Evolutionary conservation across 1,284 basidiomycete species (phyloP).

Genomic region (Cryptococcus jaspeensis): DNA sequence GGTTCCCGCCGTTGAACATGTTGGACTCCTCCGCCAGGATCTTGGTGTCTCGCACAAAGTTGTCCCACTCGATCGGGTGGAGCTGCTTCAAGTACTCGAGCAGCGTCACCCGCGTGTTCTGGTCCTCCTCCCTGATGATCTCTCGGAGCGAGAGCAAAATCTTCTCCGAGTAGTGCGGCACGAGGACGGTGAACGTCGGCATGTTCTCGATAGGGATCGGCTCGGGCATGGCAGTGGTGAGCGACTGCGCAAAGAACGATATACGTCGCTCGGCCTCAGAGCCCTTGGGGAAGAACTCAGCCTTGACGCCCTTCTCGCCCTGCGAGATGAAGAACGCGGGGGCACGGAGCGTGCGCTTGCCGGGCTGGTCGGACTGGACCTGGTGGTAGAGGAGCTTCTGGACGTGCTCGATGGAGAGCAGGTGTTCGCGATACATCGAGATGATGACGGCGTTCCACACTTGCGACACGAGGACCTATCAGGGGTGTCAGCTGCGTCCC

Average conservation of each 20-base stretch:
- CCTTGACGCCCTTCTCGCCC: constrained; percentile 74
- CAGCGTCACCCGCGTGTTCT: constrained; percentile 89
- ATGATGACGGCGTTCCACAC: constrained; percentile 99
- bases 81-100: constrained; percentile 97
- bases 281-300: constrained; percentile 88
- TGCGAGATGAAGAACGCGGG: constrained; percentile 95
- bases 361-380: constrained; percentile 76
- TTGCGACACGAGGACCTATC: constrained; percentile 86
- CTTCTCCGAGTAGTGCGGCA: constrained; percentile 95
- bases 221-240: constrained; percentile 85
- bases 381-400: constrained; percentile 94
- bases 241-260: constrained; percentile 92
- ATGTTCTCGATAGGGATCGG: constrained; percentile 90
- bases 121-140: constrained; percentile 95
- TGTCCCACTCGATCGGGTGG: constrained; percentile 98
- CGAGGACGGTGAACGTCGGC: constrained; percentile 95
- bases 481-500: not conserved
- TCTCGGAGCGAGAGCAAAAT: constrained; percentile 89
- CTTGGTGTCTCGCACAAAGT: constrained; percentile 99
- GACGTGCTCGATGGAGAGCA: constrained; percentile 93
- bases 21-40: constrained; percentile 95
- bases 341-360: constrained; percentile 81
- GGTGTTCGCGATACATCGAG: constrained; percentile 97
- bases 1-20: constrained; percentile 75
- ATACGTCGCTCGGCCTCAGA: constrained; percentile 92